phyloP scores from a whole-genome alignment of 2,329 filamentous ascomycete genomes.

The Anthostomella pinea region DNA sequence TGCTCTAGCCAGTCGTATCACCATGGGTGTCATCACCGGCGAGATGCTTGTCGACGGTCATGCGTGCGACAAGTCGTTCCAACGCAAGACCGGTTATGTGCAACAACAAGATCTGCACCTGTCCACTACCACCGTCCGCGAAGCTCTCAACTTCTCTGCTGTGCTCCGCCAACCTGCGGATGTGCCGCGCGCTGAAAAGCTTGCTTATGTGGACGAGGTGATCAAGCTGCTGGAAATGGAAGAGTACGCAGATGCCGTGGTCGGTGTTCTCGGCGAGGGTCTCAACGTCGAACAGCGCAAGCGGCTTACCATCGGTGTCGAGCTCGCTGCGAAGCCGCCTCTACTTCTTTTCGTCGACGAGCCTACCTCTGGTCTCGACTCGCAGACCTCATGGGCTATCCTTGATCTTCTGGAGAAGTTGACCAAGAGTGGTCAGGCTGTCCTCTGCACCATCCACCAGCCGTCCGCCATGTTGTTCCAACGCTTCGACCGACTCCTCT shows the following conservation, averaged over 20 bases:
- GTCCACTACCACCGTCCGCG: constrained; percentile 79
- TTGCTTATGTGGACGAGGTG: constrained; percentile 84
- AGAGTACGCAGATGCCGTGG: constrained; percentile 83
- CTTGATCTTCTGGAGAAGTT: constrained; percentile 84
- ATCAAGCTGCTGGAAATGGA: constrained; percentile 90
- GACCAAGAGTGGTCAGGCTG: constrained; percentile 83
- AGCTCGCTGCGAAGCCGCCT: constrained; percentile 87
- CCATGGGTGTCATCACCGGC: constrained; percentile 84
- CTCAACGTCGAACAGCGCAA: constrained; percentile 69
- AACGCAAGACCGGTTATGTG: constrained; percentile 88
- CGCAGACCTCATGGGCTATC: constrained; percentile 91
- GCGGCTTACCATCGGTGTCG: constrained; percentile 91
- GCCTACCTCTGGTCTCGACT: constrained; percentile 90
- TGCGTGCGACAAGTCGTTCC: constrained; percentile 76
- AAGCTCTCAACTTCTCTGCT: constrained; percentile 83
- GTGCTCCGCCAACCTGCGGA: constrained; percentile 77
- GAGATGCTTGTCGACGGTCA: constrained; percentile 69
- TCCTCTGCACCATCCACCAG: constrained; percentile 97
- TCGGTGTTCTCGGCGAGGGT: constrained; percentile 87
- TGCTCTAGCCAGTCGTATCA: constrained; percentile 78
- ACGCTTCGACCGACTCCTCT: constrained; percentile 78
- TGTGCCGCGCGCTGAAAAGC: constrained; percentile 71
- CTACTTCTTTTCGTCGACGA: constrained; percentile 91
- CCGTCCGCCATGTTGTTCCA: constrained; percentile 95
- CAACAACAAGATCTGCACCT: constrained; percentile 92